A percentile compares a stretch with the other conserved stretches of the same genome.
These are phyloP conservation scores for Sporothrix humicola DNA, from an alignment of 2,329 filamentous ascomycete genomes.

Conservation along the genomic window DNA sequence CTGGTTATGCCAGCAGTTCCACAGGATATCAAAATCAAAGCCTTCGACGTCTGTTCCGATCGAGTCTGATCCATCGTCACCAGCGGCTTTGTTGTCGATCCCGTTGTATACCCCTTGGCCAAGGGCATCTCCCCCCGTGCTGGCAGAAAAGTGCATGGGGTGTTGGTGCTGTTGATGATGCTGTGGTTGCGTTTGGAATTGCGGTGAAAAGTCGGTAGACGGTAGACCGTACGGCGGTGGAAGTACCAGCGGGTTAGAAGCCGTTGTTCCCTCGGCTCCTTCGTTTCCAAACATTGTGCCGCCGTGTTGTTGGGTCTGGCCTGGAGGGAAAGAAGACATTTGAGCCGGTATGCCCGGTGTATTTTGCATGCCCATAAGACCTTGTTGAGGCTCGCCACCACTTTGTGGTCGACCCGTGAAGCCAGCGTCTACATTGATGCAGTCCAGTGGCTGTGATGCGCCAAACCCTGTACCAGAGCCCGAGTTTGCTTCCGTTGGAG, in stretches of 20 bases:
- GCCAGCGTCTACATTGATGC: background rate
- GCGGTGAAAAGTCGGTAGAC: background rate
- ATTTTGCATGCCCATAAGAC: background rate
- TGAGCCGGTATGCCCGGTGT: background rate
- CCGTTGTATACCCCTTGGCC: background rate
- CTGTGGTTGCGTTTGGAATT: background rate
- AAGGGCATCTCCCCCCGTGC: background rate
- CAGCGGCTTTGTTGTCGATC: background rate
- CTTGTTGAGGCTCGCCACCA: background rate
- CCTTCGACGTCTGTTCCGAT: constrained; percentile 24
- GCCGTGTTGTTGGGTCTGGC: background rate
- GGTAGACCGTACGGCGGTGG: background rate
- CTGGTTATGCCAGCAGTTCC: constrained; percentile 23
- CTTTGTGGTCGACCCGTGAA: background rate
- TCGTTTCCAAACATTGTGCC: background rate
- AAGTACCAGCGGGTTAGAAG: background rate
- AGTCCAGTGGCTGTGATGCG: background rate
- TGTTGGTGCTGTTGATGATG: constrained; percentile 13
- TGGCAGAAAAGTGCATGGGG: background rate
- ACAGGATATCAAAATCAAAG: constrained; percentile 24
- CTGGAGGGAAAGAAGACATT: background rate
- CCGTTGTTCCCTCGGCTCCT: background rate
- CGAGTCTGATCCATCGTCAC: constrained; percentile 26
- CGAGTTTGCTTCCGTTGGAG: background rate
- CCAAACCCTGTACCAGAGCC: background rate